Evolutionary conservation across 805 yeast species (phyloP), one percentile per base, ranked within the genome.

Genomic region (Myxozyma udenii): DNA sequence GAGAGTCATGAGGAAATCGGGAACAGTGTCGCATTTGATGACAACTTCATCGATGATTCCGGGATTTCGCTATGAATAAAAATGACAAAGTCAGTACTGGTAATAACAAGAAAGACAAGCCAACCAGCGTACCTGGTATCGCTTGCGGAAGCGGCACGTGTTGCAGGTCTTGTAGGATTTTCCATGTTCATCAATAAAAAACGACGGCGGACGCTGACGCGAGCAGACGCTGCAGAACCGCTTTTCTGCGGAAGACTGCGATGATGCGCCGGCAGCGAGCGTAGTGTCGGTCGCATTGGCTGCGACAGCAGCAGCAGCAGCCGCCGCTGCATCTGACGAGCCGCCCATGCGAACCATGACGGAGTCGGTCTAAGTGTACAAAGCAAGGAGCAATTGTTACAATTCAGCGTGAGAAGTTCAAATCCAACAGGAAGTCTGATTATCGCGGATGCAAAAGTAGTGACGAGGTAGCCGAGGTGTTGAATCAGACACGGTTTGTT

Each of bases 91-190:
- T 21, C 21, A 12, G 16, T n/a, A 21, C 18, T 24, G 18, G 42
- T 21, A 22, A 4, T 3, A 2, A 16, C 42, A 14, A 39, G n/a
- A 11, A 4, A 16, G 33, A 28, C 12, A 28, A 28, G n/a, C n/a
- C 22, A 2, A 2, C 5, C 6, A 39, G 5, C 21, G 11, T 21
- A 0, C 23, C 42, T 1, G 42, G 9, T 21, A 21, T 23, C 42
- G 14, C n/a, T 39, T 39, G 24, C 42, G 7, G 12, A 21, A 21
- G 16, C 42, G 9, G 42, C 42, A 39, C 23, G 26, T n/a, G 26
- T 39, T 39, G 23, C 42, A 39, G 22, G 42, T 39, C 26, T 39
- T 39, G 42, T 21, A 39, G 11, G 22, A 21, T n/a, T 39, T 39
- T 16, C 42, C 42, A 18, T 39, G 24, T 16, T 21, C 26, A 39